Conservation (phyloP, 768 basidiomycete genomes). For the Coprinopsis marcescibilis region DNA sequence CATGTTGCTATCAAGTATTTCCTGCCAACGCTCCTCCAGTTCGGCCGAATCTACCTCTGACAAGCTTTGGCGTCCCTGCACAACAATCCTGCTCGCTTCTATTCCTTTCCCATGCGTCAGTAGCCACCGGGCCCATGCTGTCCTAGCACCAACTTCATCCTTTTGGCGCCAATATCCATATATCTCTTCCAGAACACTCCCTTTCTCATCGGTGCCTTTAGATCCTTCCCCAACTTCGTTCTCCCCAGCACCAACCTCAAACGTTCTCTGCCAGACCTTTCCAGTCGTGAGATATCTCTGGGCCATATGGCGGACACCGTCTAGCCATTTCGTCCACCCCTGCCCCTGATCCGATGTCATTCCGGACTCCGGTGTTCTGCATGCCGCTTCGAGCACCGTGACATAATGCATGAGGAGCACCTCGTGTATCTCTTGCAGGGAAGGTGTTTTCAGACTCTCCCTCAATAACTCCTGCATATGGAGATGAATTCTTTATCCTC, state of each 20-base stretch:
- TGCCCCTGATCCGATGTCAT: conserved; percentile 26
- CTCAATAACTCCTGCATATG: conserved; percentile 34
- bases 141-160: conserved; percentile 31
- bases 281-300: conserved; percentile 36
- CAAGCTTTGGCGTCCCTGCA: conserved; percentile 22
- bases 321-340: conserved; percentile 18
- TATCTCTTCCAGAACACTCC: conserved; percentile 23
- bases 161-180: conserved; percentile 39
- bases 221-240: conserved; percentile 12
- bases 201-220: conserved; percentile 18
- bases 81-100: conserved; percentile 34
- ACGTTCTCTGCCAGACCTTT: conserved; percentile 39
- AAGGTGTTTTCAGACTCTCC: conserved; percentile 40
- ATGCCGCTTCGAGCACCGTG: conserved; percentile 23
- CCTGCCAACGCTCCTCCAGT: conserved; percentile 32
- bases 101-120: conserved; percentile 32
- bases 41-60: conserved; percentile 21
- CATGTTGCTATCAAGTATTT: conserved; percentile 4
- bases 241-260: conserved; percentile 24
- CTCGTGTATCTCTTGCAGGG: conserved; percentile 37
- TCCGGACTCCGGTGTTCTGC: conserved; percentile 16
- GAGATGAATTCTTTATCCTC: conserved; percentile 6
- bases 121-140: conserved; percentile 46
- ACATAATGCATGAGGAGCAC: conserved; percentile 42
- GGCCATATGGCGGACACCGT: conserved; percentile 35